Percentiles rank a stretch among this genome's conserved stretches.
These are phyloP conservation scores for Plectosphaerella cucumerina DNA, from an alignment of 2,329 filamentous ascomycete species.

Conservation along the genomic window DNA sequence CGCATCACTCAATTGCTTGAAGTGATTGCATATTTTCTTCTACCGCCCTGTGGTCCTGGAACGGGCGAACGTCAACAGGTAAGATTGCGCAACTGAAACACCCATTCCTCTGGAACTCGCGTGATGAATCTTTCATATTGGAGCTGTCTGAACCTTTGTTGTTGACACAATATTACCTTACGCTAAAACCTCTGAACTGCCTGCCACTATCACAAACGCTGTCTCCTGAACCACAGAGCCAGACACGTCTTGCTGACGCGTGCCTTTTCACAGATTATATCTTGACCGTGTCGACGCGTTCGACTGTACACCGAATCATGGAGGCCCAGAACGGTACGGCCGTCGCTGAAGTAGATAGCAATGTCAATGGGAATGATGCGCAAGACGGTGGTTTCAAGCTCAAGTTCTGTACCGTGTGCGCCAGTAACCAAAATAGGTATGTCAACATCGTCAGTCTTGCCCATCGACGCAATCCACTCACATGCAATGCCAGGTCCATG, in stretches of 20 bases:
- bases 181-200: conserved; percentile 42
- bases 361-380: conserved; percentile 30
- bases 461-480: neutral
- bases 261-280: neutral
- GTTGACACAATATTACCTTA: conserved; percentile 58
- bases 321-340: conserved; percentile 37
- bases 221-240: neutral
- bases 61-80: too few relatives aligned
- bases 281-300: neutral
- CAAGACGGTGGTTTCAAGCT: conserved; percentile 67
- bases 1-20: too few relatives aligned
- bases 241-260: neutral
- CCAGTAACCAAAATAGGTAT: conserved; percentile 94
- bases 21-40: too few relatives aligned
- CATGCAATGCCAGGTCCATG: conserved; percentile 65
- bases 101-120: neutral
- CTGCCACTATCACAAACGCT: conserved; percentile 7
- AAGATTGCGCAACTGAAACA: too few relatives aligned
- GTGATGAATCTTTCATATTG: conserved; percentile 58
- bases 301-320: conserved; percentile 20
- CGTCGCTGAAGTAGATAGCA: conserved; percentile 26
- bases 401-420: conserved; percentile 98
- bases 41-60: too few relatives aligned
- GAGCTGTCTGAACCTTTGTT: conserved; percentile 67
- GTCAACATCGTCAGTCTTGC: conserved; percentile 15